A percentile compares a stretch with the other conserved stretches of the same genome.
Evolutionary conservation across 2,329 filamentous ascomycete genomes (phyloP).

Genomic region (Colletotrichum tabaci): DNA sequence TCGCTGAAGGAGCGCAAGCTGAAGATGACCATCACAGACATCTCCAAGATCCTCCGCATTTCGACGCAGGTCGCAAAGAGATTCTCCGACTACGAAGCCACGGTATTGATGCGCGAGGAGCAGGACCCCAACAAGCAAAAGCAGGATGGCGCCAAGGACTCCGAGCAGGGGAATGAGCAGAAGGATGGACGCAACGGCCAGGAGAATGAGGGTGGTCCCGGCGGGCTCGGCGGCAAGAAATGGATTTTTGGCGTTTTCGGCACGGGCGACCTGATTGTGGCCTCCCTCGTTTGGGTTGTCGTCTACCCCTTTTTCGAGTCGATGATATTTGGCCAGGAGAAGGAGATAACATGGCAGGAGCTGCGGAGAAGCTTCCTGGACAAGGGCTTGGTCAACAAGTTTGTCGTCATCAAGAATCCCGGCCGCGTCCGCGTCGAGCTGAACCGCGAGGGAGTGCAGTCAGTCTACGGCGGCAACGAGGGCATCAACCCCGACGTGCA

Average conservation of each 20-base stretch:
- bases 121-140: constrained; percentile 37
- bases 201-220: constrained; percentile 34
- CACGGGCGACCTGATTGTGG: constrained; percentile 62
- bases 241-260: constrained; percentile 43
- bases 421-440: constrained; percentile 83
- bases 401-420: constrained; percentile 80
- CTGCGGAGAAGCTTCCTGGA: constrained; percentile 94
- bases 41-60: constrained; percentile 72
- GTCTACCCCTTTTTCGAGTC: constrained; percentile 60
- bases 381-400: constrained; percentile 94
- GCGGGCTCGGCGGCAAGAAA: constrained; percentile 43
- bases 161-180: constrained; percentile 51
- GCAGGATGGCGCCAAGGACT: constrained; percentile 38
- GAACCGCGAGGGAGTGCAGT: constrained; percentile 79
- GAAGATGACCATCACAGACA: constrained; percentile 57
- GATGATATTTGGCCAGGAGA: constrained; percentile 58
- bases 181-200: constrained; percentile 34
- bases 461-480: constrained; percentile 81
- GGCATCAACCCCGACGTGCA: constrained; percentile 77
- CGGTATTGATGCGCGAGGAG: constrained; percentile 36
- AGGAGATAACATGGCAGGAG: constrained; percentile 98
- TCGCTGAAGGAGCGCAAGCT: constrained; percentile 69
- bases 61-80: constrained; percentile 69
- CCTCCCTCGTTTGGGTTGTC: constrained; percentile 60
- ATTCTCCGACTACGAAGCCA: constrained; percentile 46